Conservation (phyloP, 331 rosid genomes). For the Rhamnella rubrinervis region DNA sequence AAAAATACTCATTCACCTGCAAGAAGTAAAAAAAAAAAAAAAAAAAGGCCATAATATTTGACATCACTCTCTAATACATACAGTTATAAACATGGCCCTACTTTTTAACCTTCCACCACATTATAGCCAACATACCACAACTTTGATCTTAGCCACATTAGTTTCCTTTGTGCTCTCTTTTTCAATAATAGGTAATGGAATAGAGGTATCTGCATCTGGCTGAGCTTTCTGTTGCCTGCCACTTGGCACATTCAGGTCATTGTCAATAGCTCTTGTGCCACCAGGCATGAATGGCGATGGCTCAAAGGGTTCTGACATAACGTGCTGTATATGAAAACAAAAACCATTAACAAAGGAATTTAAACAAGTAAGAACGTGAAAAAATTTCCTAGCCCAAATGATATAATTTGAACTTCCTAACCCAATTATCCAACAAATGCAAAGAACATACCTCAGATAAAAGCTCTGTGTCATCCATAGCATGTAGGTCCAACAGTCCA, state of each 20-base stretch:
- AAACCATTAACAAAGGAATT: slow-evolving; percentile 12
- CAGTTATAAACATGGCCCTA: not conserved
- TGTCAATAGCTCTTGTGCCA: slow-evolving; percentile 63
- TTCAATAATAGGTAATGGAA: slow-evolving; percentile 50
- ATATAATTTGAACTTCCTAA: not conserved
- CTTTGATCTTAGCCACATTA: slow-evolving; percentile 92
- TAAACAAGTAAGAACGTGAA: not conserved
- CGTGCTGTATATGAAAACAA: slow-evolving; percentile 57
- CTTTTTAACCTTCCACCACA: not conserved
- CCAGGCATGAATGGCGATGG: slow-evolving; percentile 93
- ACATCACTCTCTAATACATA: not conserved
- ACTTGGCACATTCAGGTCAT: slow-evolving; percentile 47
- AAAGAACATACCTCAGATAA: slow-evolving; percentile 67
- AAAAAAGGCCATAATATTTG: not conserved
- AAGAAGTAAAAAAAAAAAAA: not conserved
- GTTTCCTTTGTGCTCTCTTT: slow-evolving; percentile 77
- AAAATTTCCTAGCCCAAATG: not conserved
- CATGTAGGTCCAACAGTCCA: slow-evolving; percentile 98
- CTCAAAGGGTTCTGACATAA: slow-evolving; percentile 80
- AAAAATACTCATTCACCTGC: not conserved
- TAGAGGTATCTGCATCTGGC: slow-evolving; percentile 58
- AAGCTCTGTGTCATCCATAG: slow-evolving; percentile 98
- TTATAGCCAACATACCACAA: slow-evolving; percentile 72
- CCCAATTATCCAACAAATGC: not conserved
- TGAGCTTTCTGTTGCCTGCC: slow-evolving; percentile 61